phyloP scores from a whole-genome alignment of 1,139 yeast species.

The Suhomyces chickasaworum region DNA sequence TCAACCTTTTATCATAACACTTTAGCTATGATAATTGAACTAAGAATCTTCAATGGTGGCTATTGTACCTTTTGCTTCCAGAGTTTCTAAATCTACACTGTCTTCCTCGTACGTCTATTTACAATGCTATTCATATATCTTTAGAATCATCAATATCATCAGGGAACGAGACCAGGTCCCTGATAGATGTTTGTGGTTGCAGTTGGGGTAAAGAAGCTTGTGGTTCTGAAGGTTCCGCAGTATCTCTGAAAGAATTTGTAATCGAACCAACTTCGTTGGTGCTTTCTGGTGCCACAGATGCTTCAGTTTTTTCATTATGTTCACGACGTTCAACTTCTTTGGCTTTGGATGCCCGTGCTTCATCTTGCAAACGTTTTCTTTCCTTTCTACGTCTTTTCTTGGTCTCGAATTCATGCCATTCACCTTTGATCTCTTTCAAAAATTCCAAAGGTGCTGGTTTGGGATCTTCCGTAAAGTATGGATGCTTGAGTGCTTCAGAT shows the following conservation, averaged over 20 bases:
- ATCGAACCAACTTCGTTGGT: neutral
- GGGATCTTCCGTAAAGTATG: conserved; percentile 68
- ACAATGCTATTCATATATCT: conserved; percentile 4
- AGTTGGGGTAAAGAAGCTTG: conserved; percentile 1
- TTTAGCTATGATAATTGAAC: too few relatives aligned
- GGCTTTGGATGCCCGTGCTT: conserved; percentile 16
- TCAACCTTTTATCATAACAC: too few relatives aligned
- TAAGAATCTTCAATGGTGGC: too few relatives aligned
- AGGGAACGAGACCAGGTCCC: neutral
- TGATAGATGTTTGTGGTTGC: neutral
- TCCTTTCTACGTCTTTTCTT: conserved; percentile 75
- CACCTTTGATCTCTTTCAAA: conserved; percentile 63
- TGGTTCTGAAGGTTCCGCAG: neutral
- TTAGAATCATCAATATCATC: conserved; percentile 7
- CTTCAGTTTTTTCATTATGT: neutral
- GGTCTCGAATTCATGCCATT: conserved; percentile 98
- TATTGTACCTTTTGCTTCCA: too few relatives aligned
- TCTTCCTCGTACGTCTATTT: neutral
- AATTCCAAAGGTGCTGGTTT: conserved; percentile 54
- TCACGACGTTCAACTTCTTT: conserved; percentile 7
- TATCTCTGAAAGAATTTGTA: neutral
- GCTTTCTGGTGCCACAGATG: conserved; percentile 1
- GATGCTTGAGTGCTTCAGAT: conserved; percentile 59
- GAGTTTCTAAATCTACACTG: too few relatives aligned
- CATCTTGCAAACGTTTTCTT: conserved; percentile 47